Base-by-base conservation (phyloP, 2,329 filamentous ascomycete genomes). In the Calonectria naviculata region DNA sequence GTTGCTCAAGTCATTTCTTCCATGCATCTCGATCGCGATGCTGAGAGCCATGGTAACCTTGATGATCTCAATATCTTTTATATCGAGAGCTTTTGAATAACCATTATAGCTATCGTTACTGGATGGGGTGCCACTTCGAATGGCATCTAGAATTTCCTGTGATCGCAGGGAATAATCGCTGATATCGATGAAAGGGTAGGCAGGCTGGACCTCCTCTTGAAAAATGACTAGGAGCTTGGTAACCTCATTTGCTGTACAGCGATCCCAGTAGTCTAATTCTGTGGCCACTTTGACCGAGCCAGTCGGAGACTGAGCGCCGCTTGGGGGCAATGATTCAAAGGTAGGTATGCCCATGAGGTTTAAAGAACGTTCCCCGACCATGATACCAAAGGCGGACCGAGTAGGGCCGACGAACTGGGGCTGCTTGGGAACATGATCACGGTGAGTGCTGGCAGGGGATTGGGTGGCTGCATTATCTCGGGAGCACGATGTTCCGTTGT, bases 381-480 rank as follows among this genome's bases (percentile, higher is more conserved):
- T 75, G 7, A 84, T 75, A 1, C 81, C 80, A 63, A 80, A 84
- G 0, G 80, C 79, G 0, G 83, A 81, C 2, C 81, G 70, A 2
- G 81, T 84, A 0, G 82, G 81, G 0, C 83, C 83, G 21, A 84
- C 78, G 28, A 84, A 84, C 5, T 81, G 82, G 0, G 81, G 81
- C 3, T 81, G 74, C 26, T 79, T 79, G 0, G 82, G 81, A 8
- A 74, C 78, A 8, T 67, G 70, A 8, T 72, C 71, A 13, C 72
- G 44, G 10, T 78, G 61, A 0, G 72, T 52, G 26, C 68, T 75
- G 1, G 77, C 72, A 0, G 77, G 75, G 0, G 78, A 75, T 1
- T 72, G 73, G 0, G 58, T 66, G 1, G 72, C 34, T 4, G 73
- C 41, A 0, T 61, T 67, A 3, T 73, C 73, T 1, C 60, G 65